Evolutionary conservation across 768 basidiomycete genomes (phyloP).

Genomic region (Clathrus columnatus): DNA sequence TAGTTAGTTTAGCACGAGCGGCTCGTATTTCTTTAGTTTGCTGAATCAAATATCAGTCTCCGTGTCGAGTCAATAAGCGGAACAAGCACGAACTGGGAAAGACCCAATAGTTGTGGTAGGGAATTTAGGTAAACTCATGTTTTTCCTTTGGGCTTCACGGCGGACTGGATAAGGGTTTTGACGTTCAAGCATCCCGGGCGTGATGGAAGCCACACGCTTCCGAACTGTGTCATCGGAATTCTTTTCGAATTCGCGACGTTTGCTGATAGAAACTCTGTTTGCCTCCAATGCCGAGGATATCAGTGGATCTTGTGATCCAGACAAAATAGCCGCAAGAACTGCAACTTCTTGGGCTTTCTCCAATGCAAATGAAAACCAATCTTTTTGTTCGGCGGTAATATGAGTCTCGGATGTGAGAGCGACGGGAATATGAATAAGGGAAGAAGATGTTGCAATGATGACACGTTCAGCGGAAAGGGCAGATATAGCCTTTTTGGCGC

Average conservation of each 20-base stretch:
- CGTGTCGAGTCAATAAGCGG: slow-evolving; percentile 1
- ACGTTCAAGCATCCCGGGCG: slow-evolving; percentile 75
- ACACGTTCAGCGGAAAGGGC: slow-evolving; percentile 81
- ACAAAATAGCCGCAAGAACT: slow-evolving; percentile 73
- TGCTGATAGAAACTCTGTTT: slow-evolving; percentile 84
- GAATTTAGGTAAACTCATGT: slow-evolving; percentile 90
- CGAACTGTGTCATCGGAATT: slow-evolving; percentile 91
- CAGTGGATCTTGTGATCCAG: slow-evolving; percentile 70
- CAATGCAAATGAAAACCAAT: slow-evolving; percentile 97
- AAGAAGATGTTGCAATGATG: slow-evolving; percentile 92
- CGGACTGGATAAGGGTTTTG: slow-evolving; percentile 83
- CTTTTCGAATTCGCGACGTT: slow-evolving; percentile 90
- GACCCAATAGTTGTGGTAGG: slow-evolving; percentile 98
- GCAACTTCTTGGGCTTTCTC: slow-evolving; percentile 94
- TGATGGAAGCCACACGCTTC: slow-evolving; percentile 90
- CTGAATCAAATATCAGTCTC: slow-evolving; percentile 27
- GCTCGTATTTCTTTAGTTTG: slow-evolving; percentile 99
- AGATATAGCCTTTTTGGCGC: slow-evolving; percentile 77
- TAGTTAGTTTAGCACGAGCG: slow-evolving; percentile 91
- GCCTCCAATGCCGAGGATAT: slow-evolving; percentile 71
- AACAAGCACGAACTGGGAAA: slow-evolving; percentile 61
- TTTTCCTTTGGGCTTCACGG: slow-evolving; percentile 80
- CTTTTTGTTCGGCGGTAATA: slow-evolving; percentile 79
- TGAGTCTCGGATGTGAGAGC: slow-evolving; percentile 89
- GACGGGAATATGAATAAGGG: slow-evolving; percentile 96